Conservation (phyloP, 495 filamentous ascomycete genomes). For the Penicillium mononematosum region DNA sequence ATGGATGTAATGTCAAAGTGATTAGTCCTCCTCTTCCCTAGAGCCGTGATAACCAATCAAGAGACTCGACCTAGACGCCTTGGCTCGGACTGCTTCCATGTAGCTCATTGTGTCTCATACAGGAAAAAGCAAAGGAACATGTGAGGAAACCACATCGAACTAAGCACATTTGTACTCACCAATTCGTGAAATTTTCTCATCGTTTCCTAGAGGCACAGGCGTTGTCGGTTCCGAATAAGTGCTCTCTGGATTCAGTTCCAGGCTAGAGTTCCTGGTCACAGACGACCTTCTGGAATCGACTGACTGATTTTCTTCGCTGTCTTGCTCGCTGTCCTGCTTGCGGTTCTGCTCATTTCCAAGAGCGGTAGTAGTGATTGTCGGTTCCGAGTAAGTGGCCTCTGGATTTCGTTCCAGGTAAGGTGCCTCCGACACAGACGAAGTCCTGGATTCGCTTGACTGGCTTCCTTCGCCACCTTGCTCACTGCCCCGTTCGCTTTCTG, state of each 20-base stretch:
- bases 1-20: neutral
- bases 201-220: neutral
- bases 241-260: neutral
- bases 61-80: neutral
- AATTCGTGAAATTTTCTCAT: slow-evolving; percentile 5
- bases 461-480: neutral
- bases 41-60: slow-evolving; percentile 33
- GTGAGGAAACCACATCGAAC: neutral
- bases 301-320: neutral
- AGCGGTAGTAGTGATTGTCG: neutral
- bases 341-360: neutral
- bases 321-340: neutral
- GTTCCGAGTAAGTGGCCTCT: neutral
- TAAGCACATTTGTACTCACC: slow-evolving; percentile 29
- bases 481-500: neutral
- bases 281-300: neutral
- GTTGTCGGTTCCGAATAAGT: neutral
- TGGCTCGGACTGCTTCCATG: neutral
- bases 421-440: neutral
- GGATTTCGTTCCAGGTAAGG: neutral
- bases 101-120: neutral
- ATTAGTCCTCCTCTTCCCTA: neutral
- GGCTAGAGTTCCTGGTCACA: neutral
- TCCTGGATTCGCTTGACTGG: neutral
- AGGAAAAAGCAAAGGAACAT: neutral